Conservation (phyloP, 2,329 filamentous ascomycete genomes). For the Claviceps digitariae region DNA sequence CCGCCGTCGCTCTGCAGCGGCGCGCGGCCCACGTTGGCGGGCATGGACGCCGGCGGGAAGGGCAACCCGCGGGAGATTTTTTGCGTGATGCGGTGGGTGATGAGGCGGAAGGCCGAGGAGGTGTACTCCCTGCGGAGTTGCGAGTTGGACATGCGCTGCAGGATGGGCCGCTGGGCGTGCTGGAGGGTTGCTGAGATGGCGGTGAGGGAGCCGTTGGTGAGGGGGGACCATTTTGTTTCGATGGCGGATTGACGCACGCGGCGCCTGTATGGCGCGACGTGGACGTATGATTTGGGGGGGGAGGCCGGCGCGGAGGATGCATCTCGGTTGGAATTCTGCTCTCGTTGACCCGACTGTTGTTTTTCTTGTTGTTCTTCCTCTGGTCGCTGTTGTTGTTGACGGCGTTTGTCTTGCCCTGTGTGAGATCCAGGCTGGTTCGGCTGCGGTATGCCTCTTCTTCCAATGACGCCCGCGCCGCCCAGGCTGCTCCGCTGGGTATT, state of each 20-base stretch:
- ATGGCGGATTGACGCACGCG: slow-evolving; percentile 51
- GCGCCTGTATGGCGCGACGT: slow-evolving; percentile 36
- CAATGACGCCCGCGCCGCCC: slow-evolving; percentile 2
- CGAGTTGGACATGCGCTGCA: slow-evolving; percentile 39
- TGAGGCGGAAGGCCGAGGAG: slow-evolving; percentile 38
- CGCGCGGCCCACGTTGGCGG: slow-evolving; percentile 7
- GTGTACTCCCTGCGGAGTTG: slow-evolving; percentile 38
- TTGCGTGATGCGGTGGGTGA: slow-evolving; percentile 40
- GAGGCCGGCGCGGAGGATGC: slow-evolving; percentile 10
- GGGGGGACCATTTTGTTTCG: slow-evolving; percentile 51
- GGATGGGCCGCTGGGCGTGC: slow-evolving; percentile 47
- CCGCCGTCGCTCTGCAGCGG: slow-evolving; percentile 22
- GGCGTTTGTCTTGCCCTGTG: neutral
- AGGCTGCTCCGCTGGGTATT: neutral
- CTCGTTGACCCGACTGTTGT: neutral
- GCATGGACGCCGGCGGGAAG: slow-evolving; percentile 43
- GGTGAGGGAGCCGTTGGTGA: slow-evolving; percentile 40
- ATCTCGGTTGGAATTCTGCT: slow-evolving; percentile 2
- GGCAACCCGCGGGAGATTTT: slow-evolving; percentile 48
- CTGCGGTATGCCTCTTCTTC: slow-evolving; percentile 5
- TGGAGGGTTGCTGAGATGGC: slow-evolving; percentile 42
- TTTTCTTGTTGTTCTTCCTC: slow-evolving; percentile 8
- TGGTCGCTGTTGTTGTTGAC: slow-evolving; percentile 3
- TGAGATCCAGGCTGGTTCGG: slow-evolving; percentile 1
- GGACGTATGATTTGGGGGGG: slow-evolving; percentile 28